Base-by-base conservation (phyloP, 23 red algal genomes). In the Gracilaria gracilis region DNA sequence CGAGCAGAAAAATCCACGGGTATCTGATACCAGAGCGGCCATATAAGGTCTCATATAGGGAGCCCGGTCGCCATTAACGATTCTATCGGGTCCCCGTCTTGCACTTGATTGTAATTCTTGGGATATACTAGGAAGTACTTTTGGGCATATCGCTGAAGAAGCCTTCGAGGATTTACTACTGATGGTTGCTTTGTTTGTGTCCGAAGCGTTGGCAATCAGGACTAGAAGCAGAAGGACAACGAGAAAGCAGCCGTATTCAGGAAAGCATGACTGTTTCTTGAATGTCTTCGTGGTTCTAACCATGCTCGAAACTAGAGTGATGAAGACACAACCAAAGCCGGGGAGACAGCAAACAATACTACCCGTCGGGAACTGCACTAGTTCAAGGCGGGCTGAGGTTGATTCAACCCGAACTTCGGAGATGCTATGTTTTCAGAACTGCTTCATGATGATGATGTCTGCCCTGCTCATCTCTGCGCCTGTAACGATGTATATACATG, bases 1-100 rank as follows among this genome's bases (percentile, higher is more conserved):
- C 61, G 71, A 58, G 61, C 92, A 94, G 21, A 83, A 53, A 12
- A 77, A 77, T 28, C 72, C 72, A 7, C 20, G 23, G 21, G 12
- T n/a, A 16, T 77, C 23, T 51, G 72, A 77, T 28, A 77, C 25
- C 40, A 77, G 9, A 50, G 72, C 72, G 27, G 40, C 72, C 72
- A 77, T 77, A 21, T 77, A 77, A 19, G 12, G 5, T 34, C 15
- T 77, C 72, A 77, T 77, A 27, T 77, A 42, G 9, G 72, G 72
- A 31, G 72, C 72, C 11, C 4, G 42, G 34, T 77, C 72, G n/a
- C 72, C 72, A 34, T 77, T 77, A 29, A 77, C 72, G 8, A 77
- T 77, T 50, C 72, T 77, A 31, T 77, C 72, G 1, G 72, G 40
- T 39, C 72, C n/a, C 31, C 40, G 40, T 77, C 40, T 77, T 27